phyloP scores from a whole-genome alignment of 805 yeast genomes.

The Nakazawaea ishiwadae region DNA sequence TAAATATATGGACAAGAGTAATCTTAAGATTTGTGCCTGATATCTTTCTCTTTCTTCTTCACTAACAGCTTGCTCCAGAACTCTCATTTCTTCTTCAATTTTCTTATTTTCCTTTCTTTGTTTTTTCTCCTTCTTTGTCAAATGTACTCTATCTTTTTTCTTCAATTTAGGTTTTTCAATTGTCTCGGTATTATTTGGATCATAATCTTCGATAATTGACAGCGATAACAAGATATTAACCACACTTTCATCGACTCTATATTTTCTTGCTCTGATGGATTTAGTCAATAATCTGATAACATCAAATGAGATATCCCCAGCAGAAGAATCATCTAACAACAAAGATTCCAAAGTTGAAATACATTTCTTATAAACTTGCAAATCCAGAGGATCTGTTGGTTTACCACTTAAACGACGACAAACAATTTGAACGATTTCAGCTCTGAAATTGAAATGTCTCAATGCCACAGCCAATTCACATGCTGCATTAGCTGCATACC shows the following conservation, averaged over 20 bases:
- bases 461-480: constrained; percentile 69
- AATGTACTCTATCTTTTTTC: constrained; percentile 86
- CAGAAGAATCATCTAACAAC: constrained; percentile 69
- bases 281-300: constrained; percentile 63
- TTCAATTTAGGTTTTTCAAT: constrained; percentile 48
- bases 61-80: constrained; percentile 84
- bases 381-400: constrained; percentile 44
- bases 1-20: constrained; percentile 67
- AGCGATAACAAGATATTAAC: constrained; percentile 68
- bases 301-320: constrained; percentile 78
- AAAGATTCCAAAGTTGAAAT: constrained; percentile 63
- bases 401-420: constrained; percentile 62
- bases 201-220: constrained; percentile 63
- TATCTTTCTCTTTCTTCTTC: constrained; percentile 80
- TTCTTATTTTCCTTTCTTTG: constrained; percentile 79
- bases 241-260: constrained; percentile 78
- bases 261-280: constrained; percentile 68
- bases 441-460: constrained; percentile 75
- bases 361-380: constrained; percentile 50
- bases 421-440: constrained; percentile 65
- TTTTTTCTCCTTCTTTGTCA: constrained; percentile 87
- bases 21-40: constrained; percentile 80
- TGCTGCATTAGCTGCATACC: constrained; percentile 66
- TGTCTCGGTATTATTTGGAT: constrained; percentile 54
- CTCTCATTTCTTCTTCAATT: constrained; percentile 84